Evolutionary conservation across 169 alveolate species (phyloP).

Genomic region (Plasmodium gonderi): DNA sequence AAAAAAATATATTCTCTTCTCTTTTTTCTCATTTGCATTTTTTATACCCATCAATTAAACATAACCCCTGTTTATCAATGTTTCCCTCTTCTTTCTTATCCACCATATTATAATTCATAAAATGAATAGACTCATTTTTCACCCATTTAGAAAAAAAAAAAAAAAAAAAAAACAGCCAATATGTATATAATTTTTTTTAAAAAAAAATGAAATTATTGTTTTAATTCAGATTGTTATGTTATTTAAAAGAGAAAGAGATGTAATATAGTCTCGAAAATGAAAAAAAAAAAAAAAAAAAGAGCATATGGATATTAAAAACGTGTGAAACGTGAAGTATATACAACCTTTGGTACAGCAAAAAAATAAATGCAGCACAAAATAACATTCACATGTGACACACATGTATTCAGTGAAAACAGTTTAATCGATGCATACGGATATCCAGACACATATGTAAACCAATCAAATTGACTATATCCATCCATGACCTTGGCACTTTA

Average conservation of each 20-base stretch:
- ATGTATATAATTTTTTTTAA: not conserved
- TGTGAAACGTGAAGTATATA: not conserved
- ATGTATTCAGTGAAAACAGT: too few species aligned
- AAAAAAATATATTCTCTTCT: not conserved
- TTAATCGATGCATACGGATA: too few species aligned
- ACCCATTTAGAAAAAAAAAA: not conserved
- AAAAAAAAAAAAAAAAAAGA: not conserved
- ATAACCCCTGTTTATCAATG: too few species aligned
- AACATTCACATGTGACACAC: too few species aligned
- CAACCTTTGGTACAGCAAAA: too few species aligned
- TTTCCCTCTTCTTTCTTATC: not conserved
- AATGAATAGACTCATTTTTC: not conserved
- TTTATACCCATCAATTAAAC: too few species aligned
- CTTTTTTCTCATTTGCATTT: not conserved
- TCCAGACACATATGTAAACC: too few species aligned
- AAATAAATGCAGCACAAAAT: too few species aligned
- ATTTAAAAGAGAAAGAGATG: not conserved
- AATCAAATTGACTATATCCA: too few species aligned
- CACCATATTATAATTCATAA: not conserved
- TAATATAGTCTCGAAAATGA: not conserved
- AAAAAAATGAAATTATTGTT: not conserved
- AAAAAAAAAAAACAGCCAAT: not conserved
- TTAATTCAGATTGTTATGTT: not conserved
- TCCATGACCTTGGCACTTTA: too few species aligned
- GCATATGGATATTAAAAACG: not conserved